Conservation (phyloP, 495 filamentous ascomycete genomes). For the Neurospora pannonica region DNA sequence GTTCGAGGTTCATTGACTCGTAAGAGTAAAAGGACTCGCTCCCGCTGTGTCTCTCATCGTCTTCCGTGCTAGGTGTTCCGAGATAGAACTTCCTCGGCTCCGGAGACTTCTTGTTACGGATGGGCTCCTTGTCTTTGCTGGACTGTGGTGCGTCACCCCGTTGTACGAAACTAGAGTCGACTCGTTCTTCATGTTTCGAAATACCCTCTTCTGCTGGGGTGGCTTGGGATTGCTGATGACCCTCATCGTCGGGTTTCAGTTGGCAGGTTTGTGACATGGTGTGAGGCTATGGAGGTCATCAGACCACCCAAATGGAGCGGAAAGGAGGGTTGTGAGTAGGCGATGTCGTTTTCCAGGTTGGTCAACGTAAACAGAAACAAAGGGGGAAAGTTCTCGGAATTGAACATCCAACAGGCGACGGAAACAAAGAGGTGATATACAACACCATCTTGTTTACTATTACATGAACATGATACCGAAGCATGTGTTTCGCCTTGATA, state of each 20-base stretch:
- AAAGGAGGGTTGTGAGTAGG: not conserved
- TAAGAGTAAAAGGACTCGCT: not conserved
- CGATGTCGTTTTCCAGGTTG: not conserved
- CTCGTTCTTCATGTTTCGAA: not conserved
- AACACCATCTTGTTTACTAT: not conserved
- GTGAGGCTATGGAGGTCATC: not conserved
- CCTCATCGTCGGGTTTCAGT: not conserved
- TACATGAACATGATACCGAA: not conserved
- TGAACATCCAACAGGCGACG: not conserved
- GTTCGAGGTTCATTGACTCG: not conserved
- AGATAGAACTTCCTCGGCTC: not conserved
- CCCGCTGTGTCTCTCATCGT: not conserved
- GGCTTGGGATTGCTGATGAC: not conserved
- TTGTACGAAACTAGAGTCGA: not conserved
- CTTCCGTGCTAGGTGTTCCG: not conserved
- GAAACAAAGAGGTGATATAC: not conserved
- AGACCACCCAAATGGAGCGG: not conserved
- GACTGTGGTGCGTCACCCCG: not conserved
- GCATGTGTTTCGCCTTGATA: not conserved
- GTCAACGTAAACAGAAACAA: not conserved
- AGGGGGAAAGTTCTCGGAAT: not conserved
- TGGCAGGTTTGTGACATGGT: not conserved
- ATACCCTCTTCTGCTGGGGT: not conserved
- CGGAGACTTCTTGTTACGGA: not conserved
- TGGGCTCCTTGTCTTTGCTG: not conserved